Conservation (phyloP, 352 stramenopile genomes). For the Pythium periplocum region DNA sequence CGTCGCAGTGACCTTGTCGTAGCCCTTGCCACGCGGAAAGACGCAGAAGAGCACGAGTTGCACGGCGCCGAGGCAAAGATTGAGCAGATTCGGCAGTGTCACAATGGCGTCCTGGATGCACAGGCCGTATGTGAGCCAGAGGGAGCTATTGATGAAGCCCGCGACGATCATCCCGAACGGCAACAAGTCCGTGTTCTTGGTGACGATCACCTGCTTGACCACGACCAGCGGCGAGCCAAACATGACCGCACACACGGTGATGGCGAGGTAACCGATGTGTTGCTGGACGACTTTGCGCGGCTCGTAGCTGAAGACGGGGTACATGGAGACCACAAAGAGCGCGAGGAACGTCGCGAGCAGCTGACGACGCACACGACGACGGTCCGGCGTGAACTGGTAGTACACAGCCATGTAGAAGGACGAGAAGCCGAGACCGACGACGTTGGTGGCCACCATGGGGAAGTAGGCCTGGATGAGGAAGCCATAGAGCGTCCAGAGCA, state of each 20-base stretch:
- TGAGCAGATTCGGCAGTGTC: slow-evolving; percentile 52
- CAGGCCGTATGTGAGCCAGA: slow-evolving; percentile 48
- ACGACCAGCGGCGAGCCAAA: slow-evolving; percentile 46
- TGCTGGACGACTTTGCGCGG: slow-evolving; percentile 22
- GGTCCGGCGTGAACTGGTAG: slow-evolving; percentile 39
- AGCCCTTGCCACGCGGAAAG: slow-evolving; percentile 11
- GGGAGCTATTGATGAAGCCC: slow-evolving; percentile 26
- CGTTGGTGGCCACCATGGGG: slow-evolving; percentile 34
- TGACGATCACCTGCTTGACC: slow-evolving; percentile 34
- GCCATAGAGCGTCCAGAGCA: slow-evolving; percentile 36
- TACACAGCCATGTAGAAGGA: slow-evolving; percentile 47
- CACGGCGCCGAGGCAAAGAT: slow-evolving; percentile 44
- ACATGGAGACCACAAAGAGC: slow-evolving; percentile 29
- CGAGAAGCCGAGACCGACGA: slow-evolving; percentile 30
- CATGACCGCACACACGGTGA: slow-evolving; percentile 52
- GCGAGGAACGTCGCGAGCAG: slow-evolving; percentile 6
- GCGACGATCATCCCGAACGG: slow-evolving; percentile 43
- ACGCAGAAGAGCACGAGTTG: slow-evolving; percentile 47
- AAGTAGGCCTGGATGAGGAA: slow-evolving; percentile 28
- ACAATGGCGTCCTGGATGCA: slow-evolving; percentile 49
- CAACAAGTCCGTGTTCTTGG: slow-evolving; percentile 27
- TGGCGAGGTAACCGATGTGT: slow-evolving; percentile 46
- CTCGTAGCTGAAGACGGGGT: slow-evolving; percentile 26
- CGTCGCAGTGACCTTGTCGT: slow-evolving; percentile 5
- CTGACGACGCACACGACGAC: slow-evolving; percentile 16